These are phyloP conservation scores for Erysimum cheiranthoides DNA, from an alignment of 345 rosid genomes.

Conservation along the genomic window DNA sequence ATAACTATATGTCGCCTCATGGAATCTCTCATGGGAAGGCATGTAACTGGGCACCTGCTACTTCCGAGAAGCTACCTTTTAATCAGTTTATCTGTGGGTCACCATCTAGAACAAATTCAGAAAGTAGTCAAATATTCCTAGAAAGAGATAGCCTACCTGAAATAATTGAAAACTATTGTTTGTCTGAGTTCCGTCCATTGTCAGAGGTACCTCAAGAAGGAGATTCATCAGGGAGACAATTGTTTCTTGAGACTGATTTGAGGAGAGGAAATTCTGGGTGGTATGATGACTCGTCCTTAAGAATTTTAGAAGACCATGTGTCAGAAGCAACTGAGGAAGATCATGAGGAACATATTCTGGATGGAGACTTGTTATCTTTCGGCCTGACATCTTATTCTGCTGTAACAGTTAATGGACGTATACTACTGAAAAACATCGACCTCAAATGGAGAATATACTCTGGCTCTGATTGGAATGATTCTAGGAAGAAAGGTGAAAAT, in stretches of 20 bases:
- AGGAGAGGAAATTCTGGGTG: slow-evolving; percentile 72
- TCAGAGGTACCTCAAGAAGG: slow-evolving; percentile 64
- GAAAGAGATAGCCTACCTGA: slow-evolving; percentile 63
- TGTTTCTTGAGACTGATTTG: slow-evolving; percentile 50
- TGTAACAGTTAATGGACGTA: slow-evolving; percentile 59
- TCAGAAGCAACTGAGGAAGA: slow-evolving; percentile 62
- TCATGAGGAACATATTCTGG: slow-evolving; percentile 50
- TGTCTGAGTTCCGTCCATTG: slow-evolving; percentile 59
- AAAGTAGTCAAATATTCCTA: slow-evolving; percentile 59
- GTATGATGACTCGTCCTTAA: slow-evolving; percentile 65
- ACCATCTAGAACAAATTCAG: slow-evolving; percentile 51
- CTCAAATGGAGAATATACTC: slow-evolving; percentile 82
- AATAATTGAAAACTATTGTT: slow-evolving; percentile 80
- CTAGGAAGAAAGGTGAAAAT: slow-evolving; percentile 44
- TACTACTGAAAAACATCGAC: slow-evolving; percentile 63
- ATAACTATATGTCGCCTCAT: slow-evolving; percentile 45
- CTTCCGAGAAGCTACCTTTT: slow-evolving; percentile 47
- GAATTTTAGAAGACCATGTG: slow-evolving; percentile 80
- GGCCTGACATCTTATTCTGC: slow-evolving; percentile 48
- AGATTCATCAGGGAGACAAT: slow-evolving; percentile 48
- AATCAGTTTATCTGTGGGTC: slow-evolving; percentile 52
- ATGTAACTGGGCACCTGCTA: slow-evolving; percentile 48
- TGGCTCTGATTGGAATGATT: slow-evolving; percentile 79
- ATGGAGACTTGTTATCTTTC: slow-evolving; percentile 50
- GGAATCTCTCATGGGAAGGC: slow-evolving; percentile 54